A percentile compares a stretch with the other conserved stretches of the same genome.
phyloP scores from a whole-genome alignment of 805 yeast species.

The Kodamaea nitidulidarum region DNA sequence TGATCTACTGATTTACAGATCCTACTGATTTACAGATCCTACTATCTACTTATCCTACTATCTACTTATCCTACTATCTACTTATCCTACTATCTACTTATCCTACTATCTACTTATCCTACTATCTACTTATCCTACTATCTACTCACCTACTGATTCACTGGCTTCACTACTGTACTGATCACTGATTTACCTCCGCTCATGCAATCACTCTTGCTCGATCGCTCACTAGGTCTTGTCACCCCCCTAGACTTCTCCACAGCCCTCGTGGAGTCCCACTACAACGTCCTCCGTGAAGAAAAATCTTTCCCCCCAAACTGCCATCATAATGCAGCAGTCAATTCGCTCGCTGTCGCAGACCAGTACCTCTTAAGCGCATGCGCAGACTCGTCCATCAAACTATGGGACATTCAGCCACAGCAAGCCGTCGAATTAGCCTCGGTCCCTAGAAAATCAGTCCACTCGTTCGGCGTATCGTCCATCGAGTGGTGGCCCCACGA shows the following conservation, averaged over 20 bases:
- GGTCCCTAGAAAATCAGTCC: conserved; percentile 42
- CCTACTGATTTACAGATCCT: no score
- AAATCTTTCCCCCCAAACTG: conserved; percentile 38
- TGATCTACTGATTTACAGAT: no score
- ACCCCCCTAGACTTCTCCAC: conserved; percentile 32
- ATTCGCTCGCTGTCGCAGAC: conserved; percentile 53
- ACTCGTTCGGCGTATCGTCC: conserved; percentile 68
- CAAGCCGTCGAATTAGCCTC: conserved; percentile 24
- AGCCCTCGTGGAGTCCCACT: conserved; percentile 35
- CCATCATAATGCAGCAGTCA: conserved; percentile 52
- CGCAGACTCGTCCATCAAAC: conserved; percentile 61
- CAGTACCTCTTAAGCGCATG: conserved; percentile 64
- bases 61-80: no score
- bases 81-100: no score
- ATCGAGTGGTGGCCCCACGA: conserved; percentile 88
- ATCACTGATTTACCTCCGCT: not conserved
- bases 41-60: no score
- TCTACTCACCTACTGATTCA: no score
- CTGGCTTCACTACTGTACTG: no score
- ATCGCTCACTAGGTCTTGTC: conserved; percentile 27
- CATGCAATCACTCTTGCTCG: conserved; percentile 40
- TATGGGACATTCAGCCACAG: conserved; percentile 53
- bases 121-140: no score
- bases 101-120: no score
- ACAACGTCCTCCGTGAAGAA: conserved; percentile 26